phyloP scores from a whole-genome alignment of 208 protist genomes.

The Lotmaria passim region DNA sequence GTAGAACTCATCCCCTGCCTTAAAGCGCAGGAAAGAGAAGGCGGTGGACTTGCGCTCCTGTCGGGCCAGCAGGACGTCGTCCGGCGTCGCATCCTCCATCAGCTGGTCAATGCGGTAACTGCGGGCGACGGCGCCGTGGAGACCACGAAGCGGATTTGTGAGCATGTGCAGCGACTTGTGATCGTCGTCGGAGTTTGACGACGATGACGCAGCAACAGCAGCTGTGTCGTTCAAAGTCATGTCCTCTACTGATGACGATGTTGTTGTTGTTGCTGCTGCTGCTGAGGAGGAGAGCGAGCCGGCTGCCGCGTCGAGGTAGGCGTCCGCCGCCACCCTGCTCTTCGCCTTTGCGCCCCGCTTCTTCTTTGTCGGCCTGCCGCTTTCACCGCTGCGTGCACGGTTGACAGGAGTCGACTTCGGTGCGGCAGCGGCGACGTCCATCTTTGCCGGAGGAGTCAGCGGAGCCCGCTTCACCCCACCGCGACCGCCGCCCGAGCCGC shows the following conservation, averaged over 20 bases:
- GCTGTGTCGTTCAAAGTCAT: too few relatives aligned
- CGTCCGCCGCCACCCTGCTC: too few relatives aligned
- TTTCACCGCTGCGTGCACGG: background rate
- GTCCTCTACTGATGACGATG: too few relatives aligned
- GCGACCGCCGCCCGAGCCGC: background rate
- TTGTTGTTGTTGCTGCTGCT: too few relatives aligned
- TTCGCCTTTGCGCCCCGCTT: background rate
- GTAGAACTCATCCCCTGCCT: slow-evolving; percentile 39
- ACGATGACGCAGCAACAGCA: background rate
- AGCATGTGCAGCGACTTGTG: slow-evolving; percentile 31
- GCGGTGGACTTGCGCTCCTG: slow-evolving; percentile 68
- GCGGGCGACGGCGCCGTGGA: slow-evolving; percentile 60
- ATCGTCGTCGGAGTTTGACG: slow-evolving; percentile 1
- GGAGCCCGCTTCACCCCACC: background rate
- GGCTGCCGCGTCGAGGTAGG: too few relatives aligned
- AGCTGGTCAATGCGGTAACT: slow-evolving; percentile 84
- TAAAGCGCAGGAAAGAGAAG: slow-evolving; percentile 74
- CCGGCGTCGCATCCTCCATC: slow-evolving; percentile 30
- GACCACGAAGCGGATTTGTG: slow-evolving; percentile 71
- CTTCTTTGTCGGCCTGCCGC: background rate
- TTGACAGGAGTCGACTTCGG: background rate
- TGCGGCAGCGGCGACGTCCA: slow-evolving; percentile 1
- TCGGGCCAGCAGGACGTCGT: slow-evolving; percentile 55
- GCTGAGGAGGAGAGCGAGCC: too few relatives aligned
- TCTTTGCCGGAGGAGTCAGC: slow-evolving; percentile 13